Conservation (phyloP, 2,329 filamentous ascomycete species). For the Epichloe elymi region DNA sequence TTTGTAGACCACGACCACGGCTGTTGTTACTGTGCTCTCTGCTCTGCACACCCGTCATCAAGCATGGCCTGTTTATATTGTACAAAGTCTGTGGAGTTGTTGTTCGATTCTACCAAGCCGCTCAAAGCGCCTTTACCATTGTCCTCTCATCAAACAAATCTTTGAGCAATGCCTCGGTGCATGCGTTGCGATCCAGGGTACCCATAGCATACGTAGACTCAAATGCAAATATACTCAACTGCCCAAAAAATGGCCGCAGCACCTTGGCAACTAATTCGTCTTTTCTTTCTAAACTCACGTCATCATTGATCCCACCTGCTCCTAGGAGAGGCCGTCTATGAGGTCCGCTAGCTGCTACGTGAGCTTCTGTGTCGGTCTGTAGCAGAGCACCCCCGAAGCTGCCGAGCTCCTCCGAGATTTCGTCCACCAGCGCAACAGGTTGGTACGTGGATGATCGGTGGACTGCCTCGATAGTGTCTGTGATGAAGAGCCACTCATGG, state of each 20-base stretch:
- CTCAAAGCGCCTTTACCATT: slow-evolving; percentile 45
- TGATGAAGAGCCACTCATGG: slow-evolving; percentile 96
- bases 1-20: too few relatives aligned
- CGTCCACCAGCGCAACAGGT: slow-evolving; percentile 68
- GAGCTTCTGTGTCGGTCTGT: slow-evolving; percentile 24
- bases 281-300: slow-evolving; percentile 43
- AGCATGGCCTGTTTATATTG: too few relatives aligned
- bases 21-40: too few relatives aligned
- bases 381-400: slow-evolving; percentile 21
- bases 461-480: slow-evolving; percentile 91
- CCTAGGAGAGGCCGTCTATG: slow-evolving; percentile 37
- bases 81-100: too few relatives aligned
- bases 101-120: too few relatives aligned
- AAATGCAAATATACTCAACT: slow-evolving; percentile 85
- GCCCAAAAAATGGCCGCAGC: slow-evolving; percentile 76
- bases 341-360: slow-evolving; percentile 21
- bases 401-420: slow-evolving; percentile 65
- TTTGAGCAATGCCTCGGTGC: slow-evolving; percentile 48
- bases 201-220: slow-evolving; percentile 86
- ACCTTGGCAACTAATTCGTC: slow-evolving; percentile 64
- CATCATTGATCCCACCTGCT: slow-evolving; percentile 39
- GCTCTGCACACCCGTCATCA: too few relatives aligned
- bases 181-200: slow-evolving; percentile 49
- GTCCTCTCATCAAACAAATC: slow-evolving; percentile 72
- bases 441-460: slow-evolving; percentile 62